These are phyloP conservation scores for Leishmania arabica DNA, from an alignment of 208 protist genomes.

Conservation along the genomic window DNA sequence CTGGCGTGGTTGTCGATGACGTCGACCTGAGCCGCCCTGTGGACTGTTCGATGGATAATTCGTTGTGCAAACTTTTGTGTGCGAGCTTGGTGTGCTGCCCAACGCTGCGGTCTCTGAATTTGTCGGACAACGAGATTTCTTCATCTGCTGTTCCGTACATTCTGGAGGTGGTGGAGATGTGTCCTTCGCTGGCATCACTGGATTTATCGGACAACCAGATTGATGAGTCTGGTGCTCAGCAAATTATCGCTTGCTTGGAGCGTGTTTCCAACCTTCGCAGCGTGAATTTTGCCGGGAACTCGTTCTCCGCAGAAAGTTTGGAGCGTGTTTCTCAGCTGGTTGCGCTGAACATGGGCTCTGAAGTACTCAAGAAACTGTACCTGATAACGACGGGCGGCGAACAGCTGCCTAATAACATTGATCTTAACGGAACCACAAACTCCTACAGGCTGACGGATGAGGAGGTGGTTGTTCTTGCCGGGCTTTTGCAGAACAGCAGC, in stretches of 20 bases:
- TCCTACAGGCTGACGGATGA: conserved; percentile 65
- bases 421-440: conserved; percentile 61
- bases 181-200: conserved; percentile 44
- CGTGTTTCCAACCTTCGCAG: conserved; percentile 44
- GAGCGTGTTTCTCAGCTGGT: conserved; percentile 65
- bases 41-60: conserved; percentile 53
- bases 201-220: conserved; percentile 80
- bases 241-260: conserved; percentile 47
- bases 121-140: conserved; percentile 78
- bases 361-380: conserved; percentile 67
- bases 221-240: conserved; percentile 55
- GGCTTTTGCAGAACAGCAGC: conserved; percentile 43
- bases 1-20: conserved; percentile 44
- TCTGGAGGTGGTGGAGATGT: conserved; percentile 58
- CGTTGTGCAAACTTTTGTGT: conserved; percentile 62
- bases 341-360: conserved; percentile 69
- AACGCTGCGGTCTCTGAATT: conserved; percentile 46
- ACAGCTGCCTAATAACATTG: conserved; percentile 42
- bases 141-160: conserved; percentile 55
- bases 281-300: conserved; percentile 59
- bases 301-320: conserved; percentile 38
- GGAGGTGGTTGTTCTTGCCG: conserved; percentile 64
- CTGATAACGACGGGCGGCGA: conserved; percentile 47
- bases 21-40: conserved; percentile 54
- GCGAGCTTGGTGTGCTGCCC: conserved; percentile 46